Evolutionary conservation across 306 rosid genomes (phyloP), one percentile per base, ranked within the genome.

Genomic region (Alnus glutinosa): DNA sequence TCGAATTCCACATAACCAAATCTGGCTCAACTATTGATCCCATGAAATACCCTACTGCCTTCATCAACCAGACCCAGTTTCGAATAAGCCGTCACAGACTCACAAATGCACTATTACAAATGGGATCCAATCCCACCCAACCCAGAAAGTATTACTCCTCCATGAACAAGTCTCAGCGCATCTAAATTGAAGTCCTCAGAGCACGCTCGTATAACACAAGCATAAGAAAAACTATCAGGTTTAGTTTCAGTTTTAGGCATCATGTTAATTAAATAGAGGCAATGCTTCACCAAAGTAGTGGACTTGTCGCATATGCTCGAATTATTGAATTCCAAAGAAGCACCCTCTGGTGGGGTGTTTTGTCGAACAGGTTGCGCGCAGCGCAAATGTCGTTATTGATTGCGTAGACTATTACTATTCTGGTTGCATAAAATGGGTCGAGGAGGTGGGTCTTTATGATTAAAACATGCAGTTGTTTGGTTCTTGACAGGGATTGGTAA

Each of bases 291-390:
- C 2, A 67, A 91, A 91, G 55, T 77, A 74, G 55, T n/a, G 78
- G 74, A 90, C 86, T 78, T 69, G 82, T 23, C 0, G 98, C 97
- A 9, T 85, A 85, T 67, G 95, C 94, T 34, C 98, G 91, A 72
- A 94, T 94, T 23, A 94, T 77, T 66, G 98, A 88, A 64, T 95
- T 95, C 97, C 97, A 92, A 13, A 95, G 92, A 83, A 82, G 92
- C 73, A 92, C 91, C 10, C 85, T 92, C 83, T 80, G 89, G 62
- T 34, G 70, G 67, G 92, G 78, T 80, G 80, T 87, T 87, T 79
- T 70, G 42, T 92, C 91, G 79, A 94, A 94, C 89, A 92, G 70
- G 3, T 78, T 81, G 77, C 88, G 79, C 44, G 95, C 98, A 79
- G 81, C 69, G 13, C 32, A 52, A 15, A 90, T 80, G 69, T 86